phyloP scores from a whole-genome alignment of 108 stramenopile species.

The Nitzschia palea region DNA sequence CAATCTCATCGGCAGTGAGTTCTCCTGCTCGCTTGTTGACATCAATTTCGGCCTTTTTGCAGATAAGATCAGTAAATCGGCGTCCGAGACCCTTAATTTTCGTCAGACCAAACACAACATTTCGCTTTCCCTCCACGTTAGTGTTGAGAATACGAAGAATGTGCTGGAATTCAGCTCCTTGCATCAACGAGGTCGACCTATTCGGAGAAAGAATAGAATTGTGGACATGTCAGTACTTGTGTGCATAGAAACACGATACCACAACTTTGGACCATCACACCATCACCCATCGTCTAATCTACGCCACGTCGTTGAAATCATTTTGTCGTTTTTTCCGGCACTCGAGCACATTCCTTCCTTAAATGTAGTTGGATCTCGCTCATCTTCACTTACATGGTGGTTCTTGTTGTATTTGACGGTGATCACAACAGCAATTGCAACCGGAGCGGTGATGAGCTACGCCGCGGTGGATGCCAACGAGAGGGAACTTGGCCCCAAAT shows the following conservation, averaged over 20 bases:
- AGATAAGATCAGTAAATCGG: slow-evolving; percentile 97
- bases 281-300: neutral
- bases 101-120: slow-evolving; percentile 98
- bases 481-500: too few species aligned
- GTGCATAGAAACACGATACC: neutral
- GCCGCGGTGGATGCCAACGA: too few species aligned
- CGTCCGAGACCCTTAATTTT: slow-evolving; percentile 99
- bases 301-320: neutral
- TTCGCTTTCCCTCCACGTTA: slow-evolving; percentile 99
- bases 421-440: too few species aligned
- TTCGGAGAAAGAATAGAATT: neutral
- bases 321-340: too few species aligned
- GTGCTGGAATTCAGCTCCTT: slow-evolving; percentile 99
- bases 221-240: neutral
- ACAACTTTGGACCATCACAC: too few species aligned
- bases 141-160: slow-evolving; percentile 99
- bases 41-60: slow-evolving; percentile 99
- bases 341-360: too few species aligned
- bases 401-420: too few species aligned
- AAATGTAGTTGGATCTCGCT: too few species aligned
- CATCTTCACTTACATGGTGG: too few species aligned
- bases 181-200: slow-evolving; percentile 82
- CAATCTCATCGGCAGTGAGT: slow-evolving; percentile 98
- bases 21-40: slow-evolving; percentile 99
- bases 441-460: too few species aligned